Conservation (phyloP, 73 alveolate genomes). For the Stentor roeselii region DNA sequence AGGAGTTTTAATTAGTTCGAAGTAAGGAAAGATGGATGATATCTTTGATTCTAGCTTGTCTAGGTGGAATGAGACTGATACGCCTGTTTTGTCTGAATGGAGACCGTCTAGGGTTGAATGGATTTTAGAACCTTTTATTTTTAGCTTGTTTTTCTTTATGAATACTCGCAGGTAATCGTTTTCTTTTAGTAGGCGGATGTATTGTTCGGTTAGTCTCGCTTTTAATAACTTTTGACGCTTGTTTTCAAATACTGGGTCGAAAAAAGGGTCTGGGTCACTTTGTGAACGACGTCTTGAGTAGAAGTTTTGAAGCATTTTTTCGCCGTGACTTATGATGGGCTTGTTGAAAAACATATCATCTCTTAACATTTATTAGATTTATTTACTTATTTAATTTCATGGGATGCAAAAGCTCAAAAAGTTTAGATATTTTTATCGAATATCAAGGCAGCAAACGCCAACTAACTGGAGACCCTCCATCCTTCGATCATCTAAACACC, state of each 20-base stretch:
- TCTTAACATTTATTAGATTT: background rate
- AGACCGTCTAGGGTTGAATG: background rate
- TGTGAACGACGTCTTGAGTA: background rate
- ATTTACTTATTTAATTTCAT: background rate
- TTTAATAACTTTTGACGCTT: background rate
- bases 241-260: background rate
- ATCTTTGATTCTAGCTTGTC: no score
- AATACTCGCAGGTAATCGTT: background rate
- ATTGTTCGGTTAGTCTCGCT: background rate
- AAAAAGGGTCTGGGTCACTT: background rate
- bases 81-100: no score
- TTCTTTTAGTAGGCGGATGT: background rate
- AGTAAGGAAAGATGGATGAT: no score
- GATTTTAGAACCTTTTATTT: background rate
- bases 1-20: background rate
- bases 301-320: background rate
- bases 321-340: background rate
- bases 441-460: background rate
- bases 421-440: background rate
- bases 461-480: background rate
- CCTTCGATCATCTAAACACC: background rate
- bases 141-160: background rate
- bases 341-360: background rate
- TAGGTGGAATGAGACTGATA: no score
- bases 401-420: background rate